Evolutionary conservation across 2,329 filamentous ascomycete genomes (phyloP), one percentile per base, ranked within the genome.

Genomic region (Claviceps sp.): DNA sequence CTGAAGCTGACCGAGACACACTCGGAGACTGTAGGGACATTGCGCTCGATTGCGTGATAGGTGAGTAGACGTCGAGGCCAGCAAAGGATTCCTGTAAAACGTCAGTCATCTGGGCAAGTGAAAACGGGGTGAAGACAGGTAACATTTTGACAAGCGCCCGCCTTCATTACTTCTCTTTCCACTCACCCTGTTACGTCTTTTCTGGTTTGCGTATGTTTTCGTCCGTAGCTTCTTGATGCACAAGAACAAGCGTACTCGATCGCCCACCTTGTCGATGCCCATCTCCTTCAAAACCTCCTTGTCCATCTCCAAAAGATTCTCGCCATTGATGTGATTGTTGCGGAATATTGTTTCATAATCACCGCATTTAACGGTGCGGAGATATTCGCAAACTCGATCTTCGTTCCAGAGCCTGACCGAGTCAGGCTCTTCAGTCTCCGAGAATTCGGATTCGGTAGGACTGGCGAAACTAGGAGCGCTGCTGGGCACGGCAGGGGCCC

Each of bases 221-320:
- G 84, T 89, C 57, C 87, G 76, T 52, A 93, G 73, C 66, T 89
- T 87, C 71, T 91, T 91, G 64, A 91, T 89, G 58, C 84, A 84
- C 56, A 90, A 77, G 62, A 89, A 90, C 55, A 98, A 84, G 56
- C 91, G 87, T 38, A 98, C 91, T 51, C 93, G 84, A 67, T 98
- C 93, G 57, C 93, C 93, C 58, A 98, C 87, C 70, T 97, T 98
- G 60, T 95, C 94, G 60, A 98, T 91, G 44, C 93, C 93, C 81
- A 98, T 95, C 67, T 98, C 93, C 68, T 95, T 94, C 57, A 98
- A 76, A 42, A 95, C 89, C 52, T 89, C 85, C 73, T 95, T 94
- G 69, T 98, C 93, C 76, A 96, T 91, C 70, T 98, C 93, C 60
- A 98, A 77, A 45, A 98, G 75, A 64, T 95, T 96, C 71, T 96